Evolutionary conservation across 2,329 filamentous ascomycete genomes (phyloP).

Genomic region (Sarocladiaceae sp.): DNA sequence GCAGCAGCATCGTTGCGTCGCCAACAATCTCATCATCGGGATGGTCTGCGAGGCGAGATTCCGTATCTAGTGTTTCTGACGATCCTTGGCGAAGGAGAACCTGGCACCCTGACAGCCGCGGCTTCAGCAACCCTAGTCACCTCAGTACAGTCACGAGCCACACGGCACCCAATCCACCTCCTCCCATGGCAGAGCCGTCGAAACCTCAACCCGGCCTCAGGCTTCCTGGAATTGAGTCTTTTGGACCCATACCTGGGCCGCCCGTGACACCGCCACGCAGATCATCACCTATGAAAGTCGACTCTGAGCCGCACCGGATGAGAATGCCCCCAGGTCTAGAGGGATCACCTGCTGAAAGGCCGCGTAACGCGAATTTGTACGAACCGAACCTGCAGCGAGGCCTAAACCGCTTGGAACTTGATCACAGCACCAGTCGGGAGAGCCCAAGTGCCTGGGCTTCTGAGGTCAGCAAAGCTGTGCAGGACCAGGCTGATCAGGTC

Average conservation of each 20-base stretch:
- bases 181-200: conserved; percentile 36
- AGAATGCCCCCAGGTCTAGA: conserved; percentile 22
- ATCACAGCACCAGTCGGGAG: conserved; percentile 43
- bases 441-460: conserved; percentile 49
- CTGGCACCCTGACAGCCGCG: conserved; percentile 78
- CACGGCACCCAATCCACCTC: conserved; percentile 48
- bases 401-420: conserved; percentile 60
- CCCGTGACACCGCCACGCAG: conserved; percentile 48
- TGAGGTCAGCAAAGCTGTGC: conserved; percentile 49
- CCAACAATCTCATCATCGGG: conserved; percentile 60
- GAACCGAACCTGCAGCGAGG: conserved; percentile 61
- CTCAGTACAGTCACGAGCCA: conserved; percentile 71
- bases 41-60: conserved; percentile 57
- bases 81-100: conserved; percentile 78
- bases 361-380: conserved; percentile 49
- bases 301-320: conserved; percentile 41
- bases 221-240: conserved; percentile 86
- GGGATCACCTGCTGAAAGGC: conserved; percentile 16
- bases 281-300: conserved; percentile 72
- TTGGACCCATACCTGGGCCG: conserved; percentile 66
- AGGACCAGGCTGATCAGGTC: conserved; percentile 47
- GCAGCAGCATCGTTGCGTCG: conserved; percentile 54
- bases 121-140: conserved; percentile 62
- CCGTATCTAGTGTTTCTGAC: conserved; percentile 55
- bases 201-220: conserved; percentile 56